Percentiles rank a stretch among this genome's conserved stretches.
phyloP scores from a whole-genome alignment of 2,329 filamentous ascomycete species.

The Microcyclospora tardicrescens region DNA sequence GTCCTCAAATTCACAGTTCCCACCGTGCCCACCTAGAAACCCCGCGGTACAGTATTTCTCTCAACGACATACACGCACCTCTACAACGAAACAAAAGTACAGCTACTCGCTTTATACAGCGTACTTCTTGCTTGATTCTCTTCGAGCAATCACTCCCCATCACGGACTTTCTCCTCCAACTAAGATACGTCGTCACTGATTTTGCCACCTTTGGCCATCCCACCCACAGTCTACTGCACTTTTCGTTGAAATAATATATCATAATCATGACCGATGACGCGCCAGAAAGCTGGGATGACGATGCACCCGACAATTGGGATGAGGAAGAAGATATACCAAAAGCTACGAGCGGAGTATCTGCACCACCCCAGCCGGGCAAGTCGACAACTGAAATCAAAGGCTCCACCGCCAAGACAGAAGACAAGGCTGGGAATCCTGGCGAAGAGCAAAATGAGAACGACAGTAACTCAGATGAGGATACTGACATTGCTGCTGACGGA shows the following conservation, averaged over 20 bases:
- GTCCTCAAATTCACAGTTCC: too few species aligned
- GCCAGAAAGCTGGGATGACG: constrained; percentile 5
- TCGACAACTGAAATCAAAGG: not conserved
- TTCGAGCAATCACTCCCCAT: too few species aligned
- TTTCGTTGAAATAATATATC: not conserved
- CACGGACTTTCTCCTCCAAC: too few species aligned
- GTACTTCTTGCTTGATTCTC: too few species aligned
- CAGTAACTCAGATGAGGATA: constrained; percentile 4
- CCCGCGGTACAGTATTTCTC: too few species aligned
- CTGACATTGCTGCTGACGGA: constrained; percentile 1
- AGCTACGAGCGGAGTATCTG: not conserved
- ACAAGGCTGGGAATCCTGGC: not conserved
- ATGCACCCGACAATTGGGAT: constrained; percentile 1
- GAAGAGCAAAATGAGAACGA: constrained; percentile 6
- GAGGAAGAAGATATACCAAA: not conserved
- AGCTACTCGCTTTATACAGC: too few species aligned
- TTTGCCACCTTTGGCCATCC: too few species aligned
- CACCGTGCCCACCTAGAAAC: too few species aligned
- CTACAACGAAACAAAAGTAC: too few species aligned
- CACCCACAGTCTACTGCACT: too few species aligned
- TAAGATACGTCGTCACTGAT: too few species aligned
- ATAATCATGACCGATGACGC: not conserved
- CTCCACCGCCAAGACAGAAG: not conserved
- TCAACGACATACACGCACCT: too few species aligned
- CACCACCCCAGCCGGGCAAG: not conserved